A percentile compares a stretch with the other conserved stretches of the same genome.
Evolutionary conservation across 2,329 filamentous ascomycete genomes (phyloP).

Genomic region (Hyphodiscus sp.): DNA sequence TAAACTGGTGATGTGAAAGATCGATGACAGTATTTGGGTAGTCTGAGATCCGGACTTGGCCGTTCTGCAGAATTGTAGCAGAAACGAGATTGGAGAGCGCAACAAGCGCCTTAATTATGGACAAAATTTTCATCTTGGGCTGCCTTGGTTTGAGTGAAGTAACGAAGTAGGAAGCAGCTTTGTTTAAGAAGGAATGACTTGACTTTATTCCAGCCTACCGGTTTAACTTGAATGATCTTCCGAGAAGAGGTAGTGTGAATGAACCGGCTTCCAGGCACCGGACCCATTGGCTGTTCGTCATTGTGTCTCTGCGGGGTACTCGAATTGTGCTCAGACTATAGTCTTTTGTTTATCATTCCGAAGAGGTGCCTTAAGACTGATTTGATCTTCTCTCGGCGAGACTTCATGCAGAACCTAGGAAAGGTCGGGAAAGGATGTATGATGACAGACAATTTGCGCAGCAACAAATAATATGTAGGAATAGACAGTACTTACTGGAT

Average conservation of each 20-base stretch:
- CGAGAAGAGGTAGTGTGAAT: neutral
- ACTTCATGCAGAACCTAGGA: neutral
- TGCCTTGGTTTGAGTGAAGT: neutral
- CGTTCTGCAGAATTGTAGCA: constrained; percentile 26
- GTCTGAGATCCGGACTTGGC: constrained; percentile 34
- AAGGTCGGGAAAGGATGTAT: neutral
- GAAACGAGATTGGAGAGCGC: constrained; percentile 5
- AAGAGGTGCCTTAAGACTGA: neutral
- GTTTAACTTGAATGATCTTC: neutral
- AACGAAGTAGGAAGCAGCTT: neutral
- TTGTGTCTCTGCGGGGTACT: neutral
- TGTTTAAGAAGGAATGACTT: neutral
- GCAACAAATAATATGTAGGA: neutral
- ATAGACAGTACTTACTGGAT: neutral
- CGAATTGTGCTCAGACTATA: neutral
- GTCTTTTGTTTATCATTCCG: neutral
- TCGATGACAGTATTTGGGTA: constrained; percentile 37
- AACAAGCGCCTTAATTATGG: neutral
- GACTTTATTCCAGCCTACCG: neutral
- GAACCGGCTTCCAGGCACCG: neutral
- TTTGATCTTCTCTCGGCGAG: neutral
- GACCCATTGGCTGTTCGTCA: neutral
- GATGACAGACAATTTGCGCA: neutral
- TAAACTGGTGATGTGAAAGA: constrained; percentile 34
- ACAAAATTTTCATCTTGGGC: constrained; percentile 11